Conservation (phyloP, 208 protist genomes). For the Naegleria lovaniensis region DNA sequence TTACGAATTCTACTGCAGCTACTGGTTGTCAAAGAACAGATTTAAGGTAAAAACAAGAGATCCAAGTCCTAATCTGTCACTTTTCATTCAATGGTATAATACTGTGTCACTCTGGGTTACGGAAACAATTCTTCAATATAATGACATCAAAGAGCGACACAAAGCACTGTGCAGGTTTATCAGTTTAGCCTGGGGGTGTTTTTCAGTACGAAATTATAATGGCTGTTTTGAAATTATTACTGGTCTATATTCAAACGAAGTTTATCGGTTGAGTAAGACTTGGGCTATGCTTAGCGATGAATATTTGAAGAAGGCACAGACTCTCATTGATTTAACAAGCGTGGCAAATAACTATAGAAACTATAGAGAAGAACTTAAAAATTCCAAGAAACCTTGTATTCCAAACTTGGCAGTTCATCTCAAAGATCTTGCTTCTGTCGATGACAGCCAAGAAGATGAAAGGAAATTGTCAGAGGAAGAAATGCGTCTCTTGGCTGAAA, state of each 20-base stretch:
- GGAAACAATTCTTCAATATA: not conserved
- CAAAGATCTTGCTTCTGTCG: constrained; percentile 36
- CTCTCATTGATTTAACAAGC: constrained; percentile 26
- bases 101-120: not conserved
- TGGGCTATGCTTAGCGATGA: constrained; percentile 29
- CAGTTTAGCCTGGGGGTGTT: constrained; percentile 30
- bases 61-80: not conserved
- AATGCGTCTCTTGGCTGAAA: not conserved
- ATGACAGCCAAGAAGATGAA: constrained; percentile 20
- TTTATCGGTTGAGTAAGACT: constrained; percentile 31
- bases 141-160: constrained; percentile 25
- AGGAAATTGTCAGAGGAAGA: not conserved
- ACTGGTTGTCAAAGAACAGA: not conserved
- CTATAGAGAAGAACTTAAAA: not conserved
- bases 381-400: constrained; percentile 21
- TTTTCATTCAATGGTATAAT: not conserved
- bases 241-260: constrained; percentile 3
- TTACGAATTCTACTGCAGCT: not conserved
- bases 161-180: constrained; percentile 32
- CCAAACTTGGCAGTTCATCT: constrained; percentile 38
- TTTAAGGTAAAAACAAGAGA: not conserved
- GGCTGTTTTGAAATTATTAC: constrained; percentile 36
- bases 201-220: constrained; percentile 36
- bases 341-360: constrained; percentile 17
- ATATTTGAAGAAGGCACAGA: constrained; percentile 28